A percentile compares a stretch with the other conserved stretches of the same genome.
These are phyloP conservation scores for Cochliopodium minus DNA, from an alignment of 208 protist species.

Conservation along the genomic window DNA sequence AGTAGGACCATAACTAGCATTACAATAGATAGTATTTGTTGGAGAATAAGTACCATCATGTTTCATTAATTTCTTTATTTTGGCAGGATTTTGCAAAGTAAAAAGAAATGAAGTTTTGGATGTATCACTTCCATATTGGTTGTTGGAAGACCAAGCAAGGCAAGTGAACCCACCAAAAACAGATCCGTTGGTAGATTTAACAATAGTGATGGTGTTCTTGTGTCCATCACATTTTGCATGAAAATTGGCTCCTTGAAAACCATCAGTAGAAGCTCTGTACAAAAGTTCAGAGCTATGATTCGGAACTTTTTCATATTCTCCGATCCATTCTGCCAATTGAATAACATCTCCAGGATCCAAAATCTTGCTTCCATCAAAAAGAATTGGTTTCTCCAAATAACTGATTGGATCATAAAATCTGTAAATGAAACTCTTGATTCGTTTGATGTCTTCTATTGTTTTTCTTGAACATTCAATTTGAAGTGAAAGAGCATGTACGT, in stretches of 20 bases:
- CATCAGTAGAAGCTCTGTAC: conserved; percentile 2
- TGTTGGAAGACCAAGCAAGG: background rate
- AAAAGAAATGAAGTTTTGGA: conserved; percentile 3
- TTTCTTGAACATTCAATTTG: too few species aligned
- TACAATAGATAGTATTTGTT: background rate
- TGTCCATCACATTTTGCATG: conserved; percentile 6
- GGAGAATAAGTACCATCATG: background rate
- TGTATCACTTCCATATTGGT: background rate
- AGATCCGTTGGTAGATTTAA: background rate
- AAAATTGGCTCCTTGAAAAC: background rate
- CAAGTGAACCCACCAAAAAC: conserved; percentile 11
- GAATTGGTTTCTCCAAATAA: too few species aligned
- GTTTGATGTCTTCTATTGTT: too few species aligned
- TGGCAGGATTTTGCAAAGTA: background rate
- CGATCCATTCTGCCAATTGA: background rate
- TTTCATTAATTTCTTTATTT: background rate
- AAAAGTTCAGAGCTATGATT: background rate
- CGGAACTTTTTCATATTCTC: background rate
- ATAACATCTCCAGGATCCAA: too few species aligned
- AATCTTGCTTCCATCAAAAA: too few species aligned
- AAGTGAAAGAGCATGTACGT: too few species aligned
- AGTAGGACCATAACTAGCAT: background rate
- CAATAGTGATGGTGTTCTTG: background rate
- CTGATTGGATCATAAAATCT: too few species aligned
- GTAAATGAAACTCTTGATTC: too few species aligned